Evolutionary conservation across 202 grass and related monocot genomes (phyloP).

Genomic region (Cymbopogon flexuosus): DNA sequence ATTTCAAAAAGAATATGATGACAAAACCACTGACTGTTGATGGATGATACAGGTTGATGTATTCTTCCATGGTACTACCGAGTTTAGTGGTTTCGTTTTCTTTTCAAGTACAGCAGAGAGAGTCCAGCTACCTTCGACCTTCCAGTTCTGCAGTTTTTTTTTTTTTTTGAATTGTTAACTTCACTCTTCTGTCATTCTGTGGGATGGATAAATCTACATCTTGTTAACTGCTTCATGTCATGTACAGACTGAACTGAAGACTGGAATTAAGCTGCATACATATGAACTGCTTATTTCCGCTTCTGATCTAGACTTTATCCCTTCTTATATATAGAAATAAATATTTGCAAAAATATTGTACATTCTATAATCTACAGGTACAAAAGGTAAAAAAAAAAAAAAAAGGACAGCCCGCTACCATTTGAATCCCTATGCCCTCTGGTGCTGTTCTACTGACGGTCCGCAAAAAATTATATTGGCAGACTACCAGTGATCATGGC

Average conservation of each 20-base stretch:
- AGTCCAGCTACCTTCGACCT: constrained; percentile 23
- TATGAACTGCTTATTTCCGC: constrained; percentile 32
- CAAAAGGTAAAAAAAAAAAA: constrained; percentile 25
- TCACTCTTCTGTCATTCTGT: neutral
- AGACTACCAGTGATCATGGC: constrained; percentile 30
- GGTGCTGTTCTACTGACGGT: constrained; percentile 3
- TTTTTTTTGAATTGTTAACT: neutral
- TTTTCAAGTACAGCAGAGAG: constrained; percentile 16
- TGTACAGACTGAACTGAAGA: constrained; percentile 32
- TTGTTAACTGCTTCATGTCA: constrained; percentile 34
- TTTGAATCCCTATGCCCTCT: constrained; percentile 24
- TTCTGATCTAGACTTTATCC: constrained; percentile 46
- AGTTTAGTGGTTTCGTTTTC: constrained; percentile 14
- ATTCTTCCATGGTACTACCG: constrained; percentile 2
- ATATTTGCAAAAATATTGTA: constrained; percentile 63
- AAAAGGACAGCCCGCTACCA: neutral
- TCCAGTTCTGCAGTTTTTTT: neutral
- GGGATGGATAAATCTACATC: neutral
- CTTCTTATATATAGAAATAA: constrained; percentile 55
- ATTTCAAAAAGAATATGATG: constrained; percentile 5
- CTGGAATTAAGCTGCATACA: constrained; percentile 13
- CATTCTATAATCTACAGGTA: constrained; percentile 55
- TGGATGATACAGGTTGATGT: constrained; percentile 7
- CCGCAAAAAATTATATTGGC: constrained; percentile 31
- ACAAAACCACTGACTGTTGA: constrained; percentile 22